Evolutionary conservation across 768 basidiomycete species (phyloP).

Genomic region (Boletellus emodensis): DNA sequence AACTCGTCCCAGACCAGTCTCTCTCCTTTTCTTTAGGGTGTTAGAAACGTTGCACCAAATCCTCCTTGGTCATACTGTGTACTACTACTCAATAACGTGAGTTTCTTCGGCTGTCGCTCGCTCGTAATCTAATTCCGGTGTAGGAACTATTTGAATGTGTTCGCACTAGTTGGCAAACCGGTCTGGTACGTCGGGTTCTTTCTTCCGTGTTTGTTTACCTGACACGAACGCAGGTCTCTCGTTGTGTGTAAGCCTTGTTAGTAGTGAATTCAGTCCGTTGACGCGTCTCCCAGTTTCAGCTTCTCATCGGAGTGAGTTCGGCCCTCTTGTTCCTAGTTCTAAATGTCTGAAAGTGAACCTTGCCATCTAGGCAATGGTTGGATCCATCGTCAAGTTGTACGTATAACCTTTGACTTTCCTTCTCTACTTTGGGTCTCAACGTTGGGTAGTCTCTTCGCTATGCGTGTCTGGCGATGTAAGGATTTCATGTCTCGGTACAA

Average conservation of each 20-base stretch:
- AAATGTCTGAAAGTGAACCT: slow-evolving; percentile 2
- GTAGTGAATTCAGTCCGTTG: slow-evolving; percentile 4
- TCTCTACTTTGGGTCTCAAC: neutral
- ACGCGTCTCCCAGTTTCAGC: slow-evolving; percentile 37
- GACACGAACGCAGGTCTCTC: slow-evolving; percentile 40
- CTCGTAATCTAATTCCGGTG: slow-evolving; percentile 2
- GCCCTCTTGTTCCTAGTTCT: neutral
- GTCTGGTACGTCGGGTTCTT: slow-evolving; percentile 38
- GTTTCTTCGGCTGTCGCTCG: slow-evolving; percentile 14
- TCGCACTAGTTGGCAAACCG: slow-evolving; percentile 36
- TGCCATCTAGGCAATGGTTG: slow-evolving; percentile 44
- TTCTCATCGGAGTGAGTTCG: slow-evolving; percentile 34
- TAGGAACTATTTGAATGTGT: slow-evolving; percentile 40
- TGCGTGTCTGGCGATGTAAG: slow-evolving; percentile 63
- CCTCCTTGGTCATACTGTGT: slow-evolving; percentile 49
- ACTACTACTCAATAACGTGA: slow-evolving; percentile 53
- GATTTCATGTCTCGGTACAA: slow-evolving; percentile 8
- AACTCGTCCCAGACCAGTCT: neutral
- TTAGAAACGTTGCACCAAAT: slow-evolving; percentile 47
- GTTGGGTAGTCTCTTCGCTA: slow-evolving; percentile 44
- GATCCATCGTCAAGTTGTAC: slow-evolving; percentile 53
- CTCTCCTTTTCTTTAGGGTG: slow-evolving; percentile 30
- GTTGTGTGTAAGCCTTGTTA: slow-evolving; percentile 35
- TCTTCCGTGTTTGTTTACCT: slow-evolving; percentile 1
- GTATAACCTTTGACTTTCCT: slow-evolving; percentile 14